phyloP scores from a whole-genome alignment of 1,284 basidiomycete genomes.

The Cryptococcus sp. region DNA sequence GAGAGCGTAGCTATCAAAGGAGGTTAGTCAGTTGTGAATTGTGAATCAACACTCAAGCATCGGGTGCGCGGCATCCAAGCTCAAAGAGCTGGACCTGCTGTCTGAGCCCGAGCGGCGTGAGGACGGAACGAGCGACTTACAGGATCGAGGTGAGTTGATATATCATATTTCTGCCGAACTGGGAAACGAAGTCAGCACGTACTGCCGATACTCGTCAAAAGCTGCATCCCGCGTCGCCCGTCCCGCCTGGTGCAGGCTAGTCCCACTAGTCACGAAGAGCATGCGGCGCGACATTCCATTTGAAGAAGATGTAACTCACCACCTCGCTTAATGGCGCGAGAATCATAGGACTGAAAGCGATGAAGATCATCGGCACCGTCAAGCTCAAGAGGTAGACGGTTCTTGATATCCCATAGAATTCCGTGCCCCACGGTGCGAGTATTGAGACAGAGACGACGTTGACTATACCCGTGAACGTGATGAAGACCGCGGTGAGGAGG shows the following conservation, averaged over 20 bases:
- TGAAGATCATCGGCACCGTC: constrained; percentile 36
- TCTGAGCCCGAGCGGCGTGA: neutral
- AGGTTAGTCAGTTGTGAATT: neutral
- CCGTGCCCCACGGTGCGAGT: constrained; percentile 32
- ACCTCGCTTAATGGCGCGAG: constrained; percentile 50
- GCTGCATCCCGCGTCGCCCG: constrained; percentile 1
- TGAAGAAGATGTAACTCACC: constrained; percentile 17
- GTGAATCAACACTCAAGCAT: neutral
- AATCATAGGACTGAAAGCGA: constrained; percentile 43
- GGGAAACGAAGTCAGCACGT: neutral
- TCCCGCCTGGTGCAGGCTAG: too few species aligned
- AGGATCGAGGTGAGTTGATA: constrained; percentile 44
- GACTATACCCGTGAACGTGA: constrained; percentile 31
- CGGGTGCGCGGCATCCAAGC: neutral
- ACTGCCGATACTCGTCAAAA: neutral
- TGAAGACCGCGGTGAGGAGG: constrained; percentile 27
- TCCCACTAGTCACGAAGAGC: too few species aligned
- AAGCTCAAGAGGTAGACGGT: constrained; percentile 27
- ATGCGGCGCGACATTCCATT: neutral
- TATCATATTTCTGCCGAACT: constrained; percentile 42
- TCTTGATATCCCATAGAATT: constrained; percentile 31
- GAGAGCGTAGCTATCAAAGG: constrained; percentile 27
- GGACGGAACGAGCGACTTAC: constrained; percentile 20
- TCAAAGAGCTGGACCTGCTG: too few species aligned
- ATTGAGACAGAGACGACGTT: constrained; percentile 34